Conservation (phyloP, 257 asterid genomes). For the Fraxinus cuspidata region DNA sequence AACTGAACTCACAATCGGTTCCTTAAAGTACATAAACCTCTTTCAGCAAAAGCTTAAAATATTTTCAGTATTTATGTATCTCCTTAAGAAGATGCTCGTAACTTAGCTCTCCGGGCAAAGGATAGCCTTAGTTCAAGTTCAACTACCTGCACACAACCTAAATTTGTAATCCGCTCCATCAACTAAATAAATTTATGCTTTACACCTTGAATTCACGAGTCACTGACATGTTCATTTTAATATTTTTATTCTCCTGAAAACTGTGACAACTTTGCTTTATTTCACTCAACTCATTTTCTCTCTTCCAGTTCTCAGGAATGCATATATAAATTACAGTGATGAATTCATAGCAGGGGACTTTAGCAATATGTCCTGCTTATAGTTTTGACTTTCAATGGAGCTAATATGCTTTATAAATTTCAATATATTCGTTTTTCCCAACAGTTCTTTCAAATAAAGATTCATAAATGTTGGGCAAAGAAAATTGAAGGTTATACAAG, state of each 20-base stretch:
- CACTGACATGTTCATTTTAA: neutral
- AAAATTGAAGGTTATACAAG: neutral
- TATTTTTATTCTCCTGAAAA: neutral
- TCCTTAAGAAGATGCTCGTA: neutral
- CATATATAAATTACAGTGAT: neutral
- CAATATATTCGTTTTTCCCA: neutral
- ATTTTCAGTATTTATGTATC: neutral
- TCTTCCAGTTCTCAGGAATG: neutral
- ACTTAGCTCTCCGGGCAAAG: neutral
- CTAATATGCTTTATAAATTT: neutral
- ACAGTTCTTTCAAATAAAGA: neutral
- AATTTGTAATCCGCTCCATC: conserved; percentile 1
- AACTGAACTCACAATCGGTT: neutral
- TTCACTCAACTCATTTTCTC: neutral
- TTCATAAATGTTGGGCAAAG: neutral
- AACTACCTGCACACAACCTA: neutral
- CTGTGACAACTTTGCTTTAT: neutral
- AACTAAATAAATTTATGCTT: neutral
- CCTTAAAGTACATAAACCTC: conserved; percentile 14
- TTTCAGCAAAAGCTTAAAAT: neutral
- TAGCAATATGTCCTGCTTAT: neutral
- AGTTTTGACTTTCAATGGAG: neutral
- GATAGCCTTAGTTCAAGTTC: neutral
- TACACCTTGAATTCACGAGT: neutral
- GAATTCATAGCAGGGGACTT: neutral